Evolutionary conservation across 1,284 basidiomycete species (phyloP).

Genomic region (Tilletia setariae): DNA sequence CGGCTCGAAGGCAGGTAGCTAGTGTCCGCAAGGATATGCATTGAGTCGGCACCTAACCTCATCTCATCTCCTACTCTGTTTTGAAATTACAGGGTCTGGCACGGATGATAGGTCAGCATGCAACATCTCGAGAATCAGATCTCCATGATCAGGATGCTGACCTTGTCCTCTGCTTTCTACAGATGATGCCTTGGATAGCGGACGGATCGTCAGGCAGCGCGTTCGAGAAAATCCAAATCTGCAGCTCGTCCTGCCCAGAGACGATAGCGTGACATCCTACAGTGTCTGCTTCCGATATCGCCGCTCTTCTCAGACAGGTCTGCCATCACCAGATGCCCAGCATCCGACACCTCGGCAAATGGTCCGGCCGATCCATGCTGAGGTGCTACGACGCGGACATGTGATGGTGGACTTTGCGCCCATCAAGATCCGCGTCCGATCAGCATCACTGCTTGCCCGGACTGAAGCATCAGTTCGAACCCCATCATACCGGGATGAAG

Average conservation of each 20-base stretch:
- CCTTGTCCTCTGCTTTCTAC: neutral
- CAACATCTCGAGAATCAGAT: neutral
- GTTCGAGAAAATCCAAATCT: constrained; percentile 6
- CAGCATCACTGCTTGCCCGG: neutral
- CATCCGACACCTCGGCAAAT: neutral
- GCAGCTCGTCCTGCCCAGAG: neutral
- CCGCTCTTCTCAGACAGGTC: neutral
- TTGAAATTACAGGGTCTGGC: neutral
- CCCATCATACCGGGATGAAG: too few relatives aligned
- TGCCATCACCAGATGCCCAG: neutral
- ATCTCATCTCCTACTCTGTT: too few relatives aligned
- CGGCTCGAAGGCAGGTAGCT: neutral
- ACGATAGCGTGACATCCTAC: neutral
- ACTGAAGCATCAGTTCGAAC: too few relatives aligned
- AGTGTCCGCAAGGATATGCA: too few relatives aligned
- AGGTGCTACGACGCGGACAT: neutral
- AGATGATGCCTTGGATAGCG: constrained; percentile 9
- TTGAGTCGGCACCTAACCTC: too few relatives aligned
- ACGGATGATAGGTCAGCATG: constrained; percentile 2
- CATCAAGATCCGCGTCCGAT: neutral
- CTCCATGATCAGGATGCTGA: neutral
- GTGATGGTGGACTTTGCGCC: constrained; percentile 14
- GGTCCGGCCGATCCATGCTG: constrained; percentile 5
- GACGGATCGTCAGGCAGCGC: neutral
- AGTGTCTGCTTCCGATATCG: constrained; percentile 10